A percentile compares a stretch with the other conserved stretches of the same genome.
Evolutionary conservation across 768 basidiomycete species (phyloP).

Genomic region (Rhizopogon rudus): DNA sequence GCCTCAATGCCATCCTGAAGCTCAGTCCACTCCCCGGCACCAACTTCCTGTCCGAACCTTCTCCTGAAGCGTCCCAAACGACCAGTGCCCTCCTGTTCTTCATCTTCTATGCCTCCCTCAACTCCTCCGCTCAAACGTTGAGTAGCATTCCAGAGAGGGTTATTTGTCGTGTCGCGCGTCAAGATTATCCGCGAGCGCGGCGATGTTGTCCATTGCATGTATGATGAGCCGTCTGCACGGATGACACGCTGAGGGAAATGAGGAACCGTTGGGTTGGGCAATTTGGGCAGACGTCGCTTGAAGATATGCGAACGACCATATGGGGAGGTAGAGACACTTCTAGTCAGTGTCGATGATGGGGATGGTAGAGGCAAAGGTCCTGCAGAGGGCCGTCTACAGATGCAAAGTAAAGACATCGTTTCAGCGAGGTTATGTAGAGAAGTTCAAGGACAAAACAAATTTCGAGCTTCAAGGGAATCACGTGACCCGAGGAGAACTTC

Average conservation of each 20-base stretch:
- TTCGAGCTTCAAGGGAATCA: no score
- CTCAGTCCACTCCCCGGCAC: slow-evolving; percentile 25
- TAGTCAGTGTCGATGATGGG: neutral
- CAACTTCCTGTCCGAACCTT: slow-evolving; percentile 56
- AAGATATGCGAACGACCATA: slow-evolving; percentile 84
- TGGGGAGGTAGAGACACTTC: slow-evolving; percentile 54
- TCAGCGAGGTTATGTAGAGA: no score
- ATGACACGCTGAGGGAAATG: slow-evolving; percentile 84
- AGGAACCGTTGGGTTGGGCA: slow-evolving; percentile 83
- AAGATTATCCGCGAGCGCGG: slow-evolving; percentile 72
- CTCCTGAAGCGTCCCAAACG: slow-evolving; percentile 77
- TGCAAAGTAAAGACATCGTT: neutral
- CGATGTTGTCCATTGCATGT: slow-evolving; percentile 85
- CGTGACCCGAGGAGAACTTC: no score
- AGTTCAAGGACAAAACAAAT: no score
- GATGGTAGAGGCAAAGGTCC: neutral
- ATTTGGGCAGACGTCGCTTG: slow-evolving; percentile 58
- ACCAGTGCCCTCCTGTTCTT: slow-evolving; percentile 69
- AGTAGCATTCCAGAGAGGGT: slow-evolving; percentile 80
- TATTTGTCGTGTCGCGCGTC: slow-evolving; percentile 85
- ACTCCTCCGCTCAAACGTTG: slow-evolving; percentile 44
- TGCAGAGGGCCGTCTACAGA: neutral
- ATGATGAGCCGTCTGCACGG: slow-evolving; percentile 85
- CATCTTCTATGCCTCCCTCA: slow-evolving; percentile 44
- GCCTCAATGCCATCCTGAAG: slow-evolving; percentile 21